A percentile compares a stretch with the other conserved stretches of the same genome.
These are phyloP conservation scores for Neckera pumila DNA, from an alignment of 225 moss, liverwort and hornwort species.

Conservation along the genomic window DNA sequence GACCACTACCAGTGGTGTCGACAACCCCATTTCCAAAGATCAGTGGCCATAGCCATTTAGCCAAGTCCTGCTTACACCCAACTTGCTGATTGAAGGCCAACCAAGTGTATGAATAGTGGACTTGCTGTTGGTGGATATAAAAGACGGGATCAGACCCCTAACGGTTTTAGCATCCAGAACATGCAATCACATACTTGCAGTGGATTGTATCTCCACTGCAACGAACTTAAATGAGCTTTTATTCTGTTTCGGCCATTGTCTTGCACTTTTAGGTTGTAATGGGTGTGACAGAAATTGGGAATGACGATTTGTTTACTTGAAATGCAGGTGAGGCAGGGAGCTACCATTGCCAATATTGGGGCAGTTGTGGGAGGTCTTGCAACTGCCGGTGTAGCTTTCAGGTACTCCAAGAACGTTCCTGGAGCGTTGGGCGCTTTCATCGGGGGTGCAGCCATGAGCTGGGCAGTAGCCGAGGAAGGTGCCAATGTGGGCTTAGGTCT, in stretches of 20 bases:
- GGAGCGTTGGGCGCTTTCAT: neutral
- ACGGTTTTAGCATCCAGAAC: neutral
- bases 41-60: neutral
- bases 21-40: neutral
- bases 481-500: conserved; percentile 72
- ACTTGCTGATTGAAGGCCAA: neutral
- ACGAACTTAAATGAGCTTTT: neutral
- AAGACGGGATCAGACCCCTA: neutral
- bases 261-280: neutral
- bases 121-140: neutral
- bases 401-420: too few species aligned
- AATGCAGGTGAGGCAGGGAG: conserved; percentile 73
- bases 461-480: conserved; percentile 80
- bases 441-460: conserved; percentile 60
- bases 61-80: neutral
- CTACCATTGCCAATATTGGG: conserved; percentile 32
- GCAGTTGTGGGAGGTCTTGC: conserved; percentile 43
- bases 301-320: neutral
- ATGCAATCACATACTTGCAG: neutral
- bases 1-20: neutral
- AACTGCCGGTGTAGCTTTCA: conserved; percentile 12
- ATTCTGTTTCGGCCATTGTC: neutral
- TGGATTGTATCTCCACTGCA: neutral
- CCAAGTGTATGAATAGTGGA: neutral
- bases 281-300: neutral